Evolutionary conservation across 495 filamentous ascomycete genomes (phyloP).

Genomic region (Cladorrhinum samala): DNA sequence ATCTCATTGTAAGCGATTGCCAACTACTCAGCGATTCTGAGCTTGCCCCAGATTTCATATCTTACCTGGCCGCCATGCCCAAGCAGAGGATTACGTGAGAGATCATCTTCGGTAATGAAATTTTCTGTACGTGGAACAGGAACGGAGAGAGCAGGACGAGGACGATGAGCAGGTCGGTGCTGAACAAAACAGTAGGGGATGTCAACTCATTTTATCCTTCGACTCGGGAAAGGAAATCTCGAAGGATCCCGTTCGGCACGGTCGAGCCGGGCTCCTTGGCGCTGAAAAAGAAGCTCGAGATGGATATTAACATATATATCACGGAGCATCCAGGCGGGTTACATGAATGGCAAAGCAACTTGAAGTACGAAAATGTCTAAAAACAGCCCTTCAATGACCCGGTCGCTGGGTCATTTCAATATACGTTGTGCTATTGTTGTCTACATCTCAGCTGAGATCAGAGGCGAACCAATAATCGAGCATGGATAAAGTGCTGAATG

Average conservation of each 20-base stretch:
- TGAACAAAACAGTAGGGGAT: no score
- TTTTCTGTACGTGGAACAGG: not conserved
- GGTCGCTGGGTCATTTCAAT: not conserved
- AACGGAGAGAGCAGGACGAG: no score
- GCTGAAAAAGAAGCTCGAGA: not conserved
- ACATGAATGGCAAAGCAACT: not conserved
- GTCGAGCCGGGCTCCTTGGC: not conserved
- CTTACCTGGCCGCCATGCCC: not conserved
- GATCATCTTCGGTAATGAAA: no score
- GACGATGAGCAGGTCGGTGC: no score
- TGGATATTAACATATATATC: conserved; percentile 23
- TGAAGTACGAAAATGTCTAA: not conserved
- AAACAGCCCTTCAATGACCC: not conserved
- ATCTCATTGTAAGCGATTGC: no score
- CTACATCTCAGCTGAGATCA: not conserved
- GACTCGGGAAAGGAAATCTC: not conserved
- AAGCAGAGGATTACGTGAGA: not conserved
- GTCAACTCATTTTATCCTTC: no score
- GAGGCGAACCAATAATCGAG: not conserved
- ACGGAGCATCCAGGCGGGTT: conserved; percentile 17
- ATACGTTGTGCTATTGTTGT: not conserved
- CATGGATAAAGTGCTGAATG: not conserved
- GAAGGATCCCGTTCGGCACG: not conserved
- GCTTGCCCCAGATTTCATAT: not conserved
- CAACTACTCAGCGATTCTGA: no score